phyloP scores from a whole-genome alignment of 2,329 filamentous ascomycete species.

The Aspergillus clavatus region DNA sequence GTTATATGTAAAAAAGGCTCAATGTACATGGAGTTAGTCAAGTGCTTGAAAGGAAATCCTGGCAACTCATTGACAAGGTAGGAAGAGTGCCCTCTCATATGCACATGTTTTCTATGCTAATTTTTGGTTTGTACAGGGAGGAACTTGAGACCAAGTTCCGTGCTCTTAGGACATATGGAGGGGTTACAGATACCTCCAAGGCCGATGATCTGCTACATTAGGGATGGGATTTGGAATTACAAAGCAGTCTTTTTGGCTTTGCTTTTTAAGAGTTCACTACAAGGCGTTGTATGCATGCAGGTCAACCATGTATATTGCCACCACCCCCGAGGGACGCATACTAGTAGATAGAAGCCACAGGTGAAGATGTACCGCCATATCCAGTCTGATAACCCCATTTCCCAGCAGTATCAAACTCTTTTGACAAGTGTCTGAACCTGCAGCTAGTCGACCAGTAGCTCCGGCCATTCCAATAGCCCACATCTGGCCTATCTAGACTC shows the following conservation, averaged over 20 bases:
- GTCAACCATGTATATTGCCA: too few relatives aligned
- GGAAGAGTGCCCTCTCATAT: background rate
- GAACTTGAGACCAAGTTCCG: slow-evolving; percentile 19
- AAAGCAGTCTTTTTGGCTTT: slow-evolving; percentile 17
- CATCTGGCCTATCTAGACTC: too few relatives aligned
- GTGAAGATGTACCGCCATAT: too few relatives aligned
- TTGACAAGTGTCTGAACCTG: too few relatives aligned
- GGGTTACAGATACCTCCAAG: slow-evolving; percentile 14
- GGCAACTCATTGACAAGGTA: slow-evolving; percentile 26
- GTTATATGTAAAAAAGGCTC: slow-evolving; percentile 22
- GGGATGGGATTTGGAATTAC: slow-evolving; percentile 20
- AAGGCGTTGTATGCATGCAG: too few relatives aligned
- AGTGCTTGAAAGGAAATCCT: slow-evolving; percentile 28
- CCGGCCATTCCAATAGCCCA: too few relatives aligned
- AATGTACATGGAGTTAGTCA: slow-evolving; percentile 19
- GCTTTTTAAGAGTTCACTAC: background rate
- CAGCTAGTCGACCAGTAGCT: too few relatives aligned
- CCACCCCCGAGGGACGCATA: too few relatives aligned
- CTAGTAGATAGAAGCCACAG: too few relatives aligned
- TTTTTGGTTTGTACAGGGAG: slow-evolving; percentile 5
- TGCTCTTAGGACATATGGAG: slow-evolving; percentile 21
- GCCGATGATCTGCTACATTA: slow-evolving; percentile 16
- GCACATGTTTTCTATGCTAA: background rate
- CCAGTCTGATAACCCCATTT: too few relatives aligned
- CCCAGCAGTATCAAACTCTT: too few relatives aligned